Conservation (phyloP, 108 stramenopile species). For the Skeletonema potamos region DNA sequence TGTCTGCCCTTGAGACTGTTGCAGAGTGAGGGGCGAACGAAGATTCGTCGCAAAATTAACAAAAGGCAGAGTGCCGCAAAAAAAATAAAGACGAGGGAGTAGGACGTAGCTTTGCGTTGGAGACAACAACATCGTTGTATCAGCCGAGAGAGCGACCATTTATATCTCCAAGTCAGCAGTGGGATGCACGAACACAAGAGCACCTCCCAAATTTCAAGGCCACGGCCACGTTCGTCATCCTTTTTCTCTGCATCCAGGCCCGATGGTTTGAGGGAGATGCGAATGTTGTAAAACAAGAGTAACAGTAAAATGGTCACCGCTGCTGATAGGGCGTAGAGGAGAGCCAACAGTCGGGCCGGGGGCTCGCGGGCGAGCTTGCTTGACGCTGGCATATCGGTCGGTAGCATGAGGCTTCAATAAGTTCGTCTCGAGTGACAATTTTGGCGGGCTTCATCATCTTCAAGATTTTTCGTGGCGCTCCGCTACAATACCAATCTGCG, state of each 20-base stretch:
- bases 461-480: too few species aligned
- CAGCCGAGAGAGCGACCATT: background rate
- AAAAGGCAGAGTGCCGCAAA: background rate
- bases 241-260: conserved; percentile 13
- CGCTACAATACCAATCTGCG: too few species aligned
- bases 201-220: conserved; percentile 11
- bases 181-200: background rate
- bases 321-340: background rate
- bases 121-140: background rate
- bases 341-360: background rate
- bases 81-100: background rate
- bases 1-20: background rate
- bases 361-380: too few species aligned
- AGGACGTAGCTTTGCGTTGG: background rate
- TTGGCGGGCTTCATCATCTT: too few species aligned
- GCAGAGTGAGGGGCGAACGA: background rate
- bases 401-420: too few species aligned
- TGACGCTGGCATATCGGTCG: too few species aligned
- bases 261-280: conserved; percentile 6
- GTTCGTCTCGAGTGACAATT: too few species aligned
- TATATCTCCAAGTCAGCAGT: background rate
- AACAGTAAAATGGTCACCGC: conserved; percentile 5
- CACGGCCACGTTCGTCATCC: conserved; percentile 9
- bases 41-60: background rate
- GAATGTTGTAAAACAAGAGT: conserved; percentile 13